Evolutionary conservation across 2,329 filamentous ascomycete species (phyloP), one percentile per base, ranked within the genome.

Genomic region (Aspergillus udagawae): DNA sequence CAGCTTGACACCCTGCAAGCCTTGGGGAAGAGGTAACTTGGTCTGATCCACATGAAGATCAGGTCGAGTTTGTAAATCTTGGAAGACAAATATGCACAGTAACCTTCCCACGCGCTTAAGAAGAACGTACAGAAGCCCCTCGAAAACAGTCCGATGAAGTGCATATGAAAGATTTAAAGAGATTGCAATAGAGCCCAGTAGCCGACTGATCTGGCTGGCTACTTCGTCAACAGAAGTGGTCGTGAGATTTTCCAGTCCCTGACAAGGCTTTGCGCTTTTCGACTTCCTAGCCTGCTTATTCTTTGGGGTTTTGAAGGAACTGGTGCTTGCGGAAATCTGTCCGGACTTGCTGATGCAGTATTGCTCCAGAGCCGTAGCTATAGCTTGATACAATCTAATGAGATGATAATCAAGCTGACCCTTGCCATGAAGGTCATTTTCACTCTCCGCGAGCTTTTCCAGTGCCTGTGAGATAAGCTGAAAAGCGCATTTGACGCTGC

Each of bases 101-200:
- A 78, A 56, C 28, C 68, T 71, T 0, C 77, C 78, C 14, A 76
- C 69, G 9, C 76, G 73, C 32, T 70, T 60, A 1, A 80, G 61
- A 4, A 77, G 54, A 9, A 71, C 52, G 48, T 66, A 76, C 7
- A 79, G 61, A 28, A 75, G 71, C 0, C 77, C 77, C 64, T 80
- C 78, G 17, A 79, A 63, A 4, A 78, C 56, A 17, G 70, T 62
- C 21, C 65, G 63, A 25, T 76, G 71, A 14, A 64, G 65, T 23
- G 57, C 17, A 48, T 63, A 61, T 1, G 58, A 49, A 7, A 62
- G 48, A 48, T 74, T 66, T 9, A 75, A 61, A 5, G 66, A 69
- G 9, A 65, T 52, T 2, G 67, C 60, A 70, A 76, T 73, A 2
- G 52, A 66, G 42, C 59, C 63, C 9, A 76, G 60, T 1, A 73